Evolutionary conservation across 2,329 filamentous ascomycete genomes (phyloP), one percentile per base, ranked within the genome.

Genomic region (Pseudomassariella vexata): DNA sequence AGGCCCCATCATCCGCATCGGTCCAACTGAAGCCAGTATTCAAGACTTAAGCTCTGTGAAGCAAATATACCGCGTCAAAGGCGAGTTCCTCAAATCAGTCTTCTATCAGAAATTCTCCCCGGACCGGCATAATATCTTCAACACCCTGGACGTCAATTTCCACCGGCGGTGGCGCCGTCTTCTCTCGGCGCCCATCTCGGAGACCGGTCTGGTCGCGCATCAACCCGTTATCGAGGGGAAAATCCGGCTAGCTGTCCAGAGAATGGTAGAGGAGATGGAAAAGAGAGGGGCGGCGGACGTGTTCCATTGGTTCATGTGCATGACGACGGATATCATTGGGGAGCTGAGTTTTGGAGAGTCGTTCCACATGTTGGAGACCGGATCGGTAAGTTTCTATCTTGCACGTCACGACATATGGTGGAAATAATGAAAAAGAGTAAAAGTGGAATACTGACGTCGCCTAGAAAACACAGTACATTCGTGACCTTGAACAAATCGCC

Each of bases 271-370:
- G n/a, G 69, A 76, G 28, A 57, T 63, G 38, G 35, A 50, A 12
- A 30, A 35, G 0, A 46, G 47, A 5, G 64, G 63, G 0, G 41
- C 24, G 5, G 35, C 38, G 58, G 70, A 78, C 37, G 49, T 76
- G 0, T 58, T 62, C 36, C 73, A 73, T 35, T 77, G 71, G 71
- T 70, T 60, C 53, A 47, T 64, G 5, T 73, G 71, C 32, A 63
- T 74, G 58, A 52, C 70, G 0, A 72, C 70, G 0, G 73, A 78
- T 42, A 50, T 73, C 1, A 70, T 76, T 30, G 68, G 63, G 0
- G 60, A 74, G 30, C 47, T 78, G 5, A 63, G 55, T 1, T 77
- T 78, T 46, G 72, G 73, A 0, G 62, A 74, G n/a, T 68, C 68
- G 1, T 76, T 76, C 36, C 49, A 52, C 1, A 66, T 68, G 54